Conservation (phyloP, 768 basidiomycete genomes). For the Podaxis mareebaensis region DNA sequence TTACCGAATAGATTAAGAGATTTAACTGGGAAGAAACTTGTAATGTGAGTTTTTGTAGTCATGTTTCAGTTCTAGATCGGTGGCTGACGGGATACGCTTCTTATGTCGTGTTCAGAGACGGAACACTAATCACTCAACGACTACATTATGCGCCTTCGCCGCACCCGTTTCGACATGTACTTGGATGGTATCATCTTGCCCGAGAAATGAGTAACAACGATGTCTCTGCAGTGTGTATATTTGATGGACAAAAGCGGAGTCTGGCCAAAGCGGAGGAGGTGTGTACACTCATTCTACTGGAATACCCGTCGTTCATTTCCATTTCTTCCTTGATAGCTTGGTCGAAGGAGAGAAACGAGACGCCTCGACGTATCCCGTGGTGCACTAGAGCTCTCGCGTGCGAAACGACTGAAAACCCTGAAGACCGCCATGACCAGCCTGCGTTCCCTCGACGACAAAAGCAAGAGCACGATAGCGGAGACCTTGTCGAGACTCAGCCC, state of each 20-base stretch:
- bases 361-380: conserved; percentile 12
- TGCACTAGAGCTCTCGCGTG: conserved; percentile 13
- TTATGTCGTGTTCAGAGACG: conserved; percentile 55
- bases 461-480: conserved; percentile 5
- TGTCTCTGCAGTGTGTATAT: conserved; percentile 72
- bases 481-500: conserved; percentile 7
- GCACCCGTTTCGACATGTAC: conserved; percentile 66
- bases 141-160: conserved; percentile 71
- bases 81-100: neutral
- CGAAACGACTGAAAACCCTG: conserved; percentile 15
- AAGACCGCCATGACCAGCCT: conserved; percentile 11
- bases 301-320: neutral
- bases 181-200: conserved; percentile 76
- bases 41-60: conserved; percentile 53
- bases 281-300: conserved; percentile 16
- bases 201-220: conserved; percentile 58
- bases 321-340: conserved; percentile 1
- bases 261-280: conserved; percentile 75
- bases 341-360: conserved; percentile 11
- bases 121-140: conserved; percentile 82
- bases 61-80: neutral
- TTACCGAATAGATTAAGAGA: conserved; percentile 65
- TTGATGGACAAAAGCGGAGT: conserved; percentile 72
- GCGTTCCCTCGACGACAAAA: conserved; percentile 1
- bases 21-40: conserved; percentile 67